Percentiles rank a stretch among this genome's conserved stretches.
phyloP scores from a whole-genome alignment of 345 rosid genomes.

The Moringa oleifera region DNA sequence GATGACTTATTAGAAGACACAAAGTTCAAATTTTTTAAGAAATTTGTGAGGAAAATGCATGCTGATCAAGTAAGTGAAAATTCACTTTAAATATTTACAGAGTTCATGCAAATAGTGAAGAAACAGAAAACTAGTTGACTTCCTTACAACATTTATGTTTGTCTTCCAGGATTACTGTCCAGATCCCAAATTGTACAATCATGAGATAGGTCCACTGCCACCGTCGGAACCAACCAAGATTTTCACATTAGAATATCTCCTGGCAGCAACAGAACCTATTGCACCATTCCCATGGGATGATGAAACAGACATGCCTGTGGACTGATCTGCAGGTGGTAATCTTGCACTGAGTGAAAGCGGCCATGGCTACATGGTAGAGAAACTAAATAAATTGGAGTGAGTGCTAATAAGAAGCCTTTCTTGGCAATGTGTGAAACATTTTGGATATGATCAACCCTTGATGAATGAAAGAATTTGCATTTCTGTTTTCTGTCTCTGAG shows the following conservation, averaged over 20 bases:
- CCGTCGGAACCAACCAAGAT: conserved; percentile 43
- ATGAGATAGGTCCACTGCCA: conserved; percentile 41
- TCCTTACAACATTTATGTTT: not conserved
- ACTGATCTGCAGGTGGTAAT: no score
- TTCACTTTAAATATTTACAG: not conserved
- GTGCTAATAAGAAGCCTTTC: no score
- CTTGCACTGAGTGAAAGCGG: no score
- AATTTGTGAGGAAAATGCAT: conserved; percentile 72
- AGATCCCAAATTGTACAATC: conserved; percentile 50
- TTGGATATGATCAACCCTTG: no score
- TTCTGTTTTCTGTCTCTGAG: no score
- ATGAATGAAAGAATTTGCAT: no score
- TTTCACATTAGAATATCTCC: conserved; percentile 36
- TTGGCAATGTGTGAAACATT: no score
- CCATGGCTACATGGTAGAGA: no score
- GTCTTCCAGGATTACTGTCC: conserved; percentile 29
- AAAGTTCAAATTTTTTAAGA: conserved; percentile 53
- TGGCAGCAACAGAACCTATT: conserved; percentile 46
- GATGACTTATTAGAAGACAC: conserved; percentile 36
- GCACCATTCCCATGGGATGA: conserved; percentile 57
- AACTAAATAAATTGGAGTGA: no score
- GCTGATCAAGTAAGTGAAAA: conserved; percentile 61
- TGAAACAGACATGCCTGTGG: conserved; percentile 61
- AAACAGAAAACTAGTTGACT: no score
- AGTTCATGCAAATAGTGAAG: no score